Base-by-base conservation (phyloP, 108 stramenopile species). In the Nitzschia sp. region DNA sequence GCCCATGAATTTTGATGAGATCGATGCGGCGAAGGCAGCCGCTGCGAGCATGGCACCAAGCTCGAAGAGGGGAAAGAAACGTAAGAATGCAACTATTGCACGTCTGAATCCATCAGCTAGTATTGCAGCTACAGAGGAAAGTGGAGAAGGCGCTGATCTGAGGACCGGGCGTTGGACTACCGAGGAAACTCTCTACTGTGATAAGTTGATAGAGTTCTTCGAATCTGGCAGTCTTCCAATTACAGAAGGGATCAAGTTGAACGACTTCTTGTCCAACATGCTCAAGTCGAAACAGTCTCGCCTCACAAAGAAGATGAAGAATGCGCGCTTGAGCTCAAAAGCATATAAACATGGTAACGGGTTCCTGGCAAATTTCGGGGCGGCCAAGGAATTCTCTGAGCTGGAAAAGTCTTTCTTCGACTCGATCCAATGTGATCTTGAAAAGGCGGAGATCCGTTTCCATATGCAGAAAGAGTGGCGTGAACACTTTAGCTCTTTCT, bases 301-400 rank as follows among this genome's bases (percentile, higher is more conserved):
- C 54, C 78, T 94, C 2, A 94, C 93, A 17, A 94, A 94, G 67
- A 94, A 94, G 48, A 94, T 94, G 93, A 94, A 94, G 73, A 94
- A 94, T 66, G 93, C 93, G 25, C 87, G 87, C 45, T 59, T 94
- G 31, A 82, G 80, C 52, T 75, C 81, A 2, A 84, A 80, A 71
- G 83, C 80, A 5, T 94, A 87, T 52, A 58, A 84, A 41, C 60
- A 72, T 1, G 62, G 63, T 1, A 32, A 38, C 27, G 85, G 82
- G 2, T 79, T 65, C 35, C 57, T 90, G 45, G 50, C 67, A 11
- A 77, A 86, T 36, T 61, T 45, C 22, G 52, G 68, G 4, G 86
- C 88, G 27, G 88, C 86, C 8, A 58, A 79, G 3, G 75, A 78
- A 25, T 88, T 90, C 45, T 89, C 90, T 9, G 77, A 86, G 46